Base-by-base conservation (phyloP, 805 yeast species). In the Candida oleophila region DNA sequence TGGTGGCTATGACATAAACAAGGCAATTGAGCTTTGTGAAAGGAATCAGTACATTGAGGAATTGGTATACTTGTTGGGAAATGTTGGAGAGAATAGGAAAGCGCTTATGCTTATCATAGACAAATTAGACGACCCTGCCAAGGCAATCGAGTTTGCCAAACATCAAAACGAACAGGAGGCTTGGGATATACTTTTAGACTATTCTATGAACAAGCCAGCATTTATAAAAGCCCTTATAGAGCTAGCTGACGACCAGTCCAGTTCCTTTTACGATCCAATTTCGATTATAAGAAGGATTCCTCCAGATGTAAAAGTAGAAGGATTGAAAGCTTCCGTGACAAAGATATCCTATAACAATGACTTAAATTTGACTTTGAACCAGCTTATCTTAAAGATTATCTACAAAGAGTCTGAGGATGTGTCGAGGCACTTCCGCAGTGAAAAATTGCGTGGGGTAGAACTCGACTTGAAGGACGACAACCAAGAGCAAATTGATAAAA, bases 61-160 rank as follows among this genome's bases (percentile, higher is more conserved):
- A 57, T 71, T 90, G 36, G 96, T 94, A 0, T 90, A 81, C 57
- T 65, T 94, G 25, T 74, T 89, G 50, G 95, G 96, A 3, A 81
- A 82, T 55, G 83, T 87, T 21, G 98, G 99, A 1, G 87, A 87
- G 53, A 81, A 83, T 47, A 77, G 76, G 50, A 78, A 81, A 50
- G 98, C 98, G 0, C 66, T 92, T 55, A 77, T 73, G 47, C 69
- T 94, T 38, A 89, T 94, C 14, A 82, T 90, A 35, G 85, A 87
- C 52, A 78, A 87, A 54, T 66, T 91, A 43, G 76, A 84, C 45
- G 94, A 92, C 60, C 92, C 96, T 0, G 77, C 78, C 36, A 74
- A 79, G 52, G 98, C 98, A 0, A 86, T 94, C 20, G 76, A 75
- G 15, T 94, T 90, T 73, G 94, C 91, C 1, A 77, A 74, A 43